phyloP scores from a whole-genome alignment of 2,329 filamentous ascomycete species.

The Claviceps sp. region DNA sequence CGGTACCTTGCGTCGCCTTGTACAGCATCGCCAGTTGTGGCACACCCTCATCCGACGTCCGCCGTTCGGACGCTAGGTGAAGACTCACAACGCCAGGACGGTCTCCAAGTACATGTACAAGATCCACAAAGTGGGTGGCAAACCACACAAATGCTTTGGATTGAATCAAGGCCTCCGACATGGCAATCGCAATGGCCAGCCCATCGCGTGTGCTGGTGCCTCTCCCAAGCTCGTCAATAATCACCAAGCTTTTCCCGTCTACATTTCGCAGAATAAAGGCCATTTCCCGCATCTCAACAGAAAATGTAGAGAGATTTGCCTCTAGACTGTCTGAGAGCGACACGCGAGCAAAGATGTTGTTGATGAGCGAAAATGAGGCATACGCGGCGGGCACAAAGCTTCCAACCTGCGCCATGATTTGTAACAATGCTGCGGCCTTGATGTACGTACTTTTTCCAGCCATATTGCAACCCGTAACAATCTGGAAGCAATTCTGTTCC shows the following conservation, averaged over 20 bases:
- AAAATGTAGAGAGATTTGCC: conserved; percentile 85
- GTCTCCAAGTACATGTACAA: conserved; percentile 62
- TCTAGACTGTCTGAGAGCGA: conserved; percentile 81
- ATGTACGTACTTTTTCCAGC: conserved; percentile 96
- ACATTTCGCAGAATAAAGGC: conserved; percentile 83
- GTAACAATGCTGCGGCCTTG: conserved; percentile 65
- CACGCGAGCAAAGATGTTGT: conserved; percentile 76
- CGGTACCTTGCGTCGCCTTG: conserved; percentile 59
- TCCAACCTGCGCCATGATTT: conserved; percentile 89
- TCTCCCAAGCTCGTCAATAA: conserved; percentile 85
- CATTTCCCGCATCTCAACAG: conserved; percentile 90
- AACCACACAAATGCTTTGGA: conserved; percentile 78
- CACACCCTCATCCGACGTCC: conserved; percentile 30
- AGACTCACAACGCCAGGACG: conserved; percentile 70
- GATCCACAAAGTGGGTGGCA: conserved; percentile 79
- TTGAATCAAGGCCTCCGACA: conserved; percentile 75
- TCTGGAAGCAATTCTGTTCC: conserved; percentile 70
- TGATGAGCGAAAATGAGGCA: conserved; percentile 65
- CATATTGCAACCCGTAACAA: conserved; percentile 97
- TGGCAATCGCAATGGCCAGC: conserved; percentile 75
- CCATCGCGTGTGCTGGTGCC: conserved; percentile 85
- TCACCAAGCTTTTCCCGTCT: conserved; percentile 59
- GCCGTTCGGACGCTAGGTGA: conserved; percentile 62
- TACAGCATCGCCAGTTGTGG: conserved; percentile 76
- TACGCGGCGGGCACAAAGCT: conserved; percentile 80